phyloP scores from a whole-genome alignment of 164 flowering plant genomes.

The Warburgia ugandensis region DNA sequence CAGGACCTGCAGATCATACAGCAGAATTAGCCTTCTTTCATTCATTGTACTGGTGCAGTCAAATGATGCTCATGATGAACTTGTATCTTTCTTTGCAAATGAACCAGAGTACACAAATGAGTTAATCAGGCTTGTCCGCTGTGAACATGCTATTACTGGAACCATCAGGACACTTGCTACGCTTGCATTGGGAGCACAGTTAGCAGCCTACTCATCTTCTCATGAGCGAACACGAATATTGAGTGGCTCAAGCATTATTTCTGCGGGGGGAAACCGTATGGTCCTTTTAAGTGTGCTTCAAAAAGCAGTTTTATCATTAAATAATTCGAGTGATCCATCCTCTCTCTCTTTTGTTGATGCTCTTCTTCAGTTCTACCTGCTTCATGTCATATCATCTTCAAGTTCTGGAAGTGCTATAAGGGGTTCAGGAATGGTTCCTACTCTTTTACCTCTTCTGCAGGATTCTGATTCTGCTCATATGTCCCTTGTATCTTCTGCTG shows the following conservation, averaged over 20 bases:
- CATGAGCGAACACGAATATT: constrained; percentile 88
- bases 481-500: constrained; percentile 86
- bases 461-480: constrained; percentile 63
- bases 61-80: constrained; percentile 87
- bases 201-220: constrained; percentile 91
- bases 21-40: constrained; percentile 88
- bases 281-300: constrained; percentile 90
- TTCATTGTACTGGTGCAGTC: constrained; percentile 96
- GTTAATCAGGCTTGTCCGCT: constrained; percentile 79
- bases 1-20: constrained; percentile 70
- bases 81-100: constrained; percentile 87
- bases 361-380: constrained; percentile 84
- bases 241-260: constrained; percentile 86
- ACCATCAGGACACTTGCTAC: constrained; percentile 76
- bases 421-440: constrained; percentile 95
- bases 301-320: constrained; percentile 67
- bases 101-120: constrained; percentile 98
- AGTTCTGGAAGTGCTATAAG: constrained; percentile 72
- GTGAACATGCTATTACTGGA: constrained; percentile 74
- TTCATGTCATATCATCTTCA: constrained; percentile 93
- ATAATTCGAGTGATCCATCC: constrained; percentile 67
- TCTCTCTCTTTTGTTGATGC: constrained; percentile 88
- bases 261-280: constrained; percentile 87
- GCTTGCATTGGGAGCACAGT: constrained; percentile 88
- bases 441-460: constrained; percentile 86